Conservation (phyloP, 2,329 filamentous ascomycete genomes). For the Aspergillus sp. region DNA sequence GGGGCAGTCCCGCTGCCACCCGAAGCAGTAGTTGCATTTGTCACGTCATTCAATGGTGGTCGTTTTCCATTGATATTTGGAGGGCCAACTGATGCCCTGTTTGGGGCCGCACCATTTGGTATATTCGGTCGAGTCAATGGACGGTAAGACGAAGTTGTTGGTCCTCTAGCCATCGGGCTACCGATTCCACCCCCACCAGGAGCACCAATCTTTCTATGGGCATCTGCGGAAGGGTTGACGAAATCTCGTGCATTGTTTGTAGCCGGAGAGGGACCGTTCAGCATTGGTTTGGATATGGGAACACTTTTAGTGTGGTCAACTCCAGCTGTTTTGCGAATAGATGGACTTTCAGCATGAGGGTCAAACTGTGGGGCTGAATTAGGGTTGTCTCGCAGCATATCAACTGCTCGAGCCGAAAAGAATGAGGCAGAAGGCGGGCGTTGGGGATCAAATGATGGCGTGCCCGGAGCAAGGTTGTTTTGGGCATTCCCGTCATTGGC, state of each 20-base stretch:
- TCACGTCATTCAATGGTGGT: conserved; percentile 41
- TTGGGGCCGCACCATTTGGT: conserved; percentile 11
- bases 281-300: conserved; percentile 56
- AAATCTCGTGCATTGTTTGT: conserved; percentile 27
- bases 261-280: conserved; percentile 24
- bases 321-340: conserved; percentile 82
- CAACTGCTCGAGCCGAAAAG: conserved; percentile 65
- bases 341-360: conserved; percentile 71
- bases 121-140: conserved; percentile 41
- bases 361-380: conserved; percentile 59
- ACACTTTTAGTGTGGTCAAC: conserved; percentile 76
- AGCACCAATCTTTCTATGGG: conserved; percentile 32
- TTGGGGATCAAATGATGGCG: conserved; percentile 10
- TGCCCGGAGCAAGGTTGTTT: too few relatives aligned
- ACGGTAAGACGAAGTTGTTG: conserved; percentile 37
- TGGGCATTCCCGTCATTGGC: conserved; percentile 14
- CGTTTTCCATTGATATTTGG: conserved; percentile 37
- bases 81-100: conserved; percentile 15
- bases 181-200: conserved; percentile 21
- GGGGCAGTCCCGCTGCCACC: conserved; percentile 19
- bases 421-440: conserved; percentile 51
- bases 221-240: conserved; percentile 31
- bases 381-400: conserved; percentile 50
- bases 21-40: conserved; percentile 29
- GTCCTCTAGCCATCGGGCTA: conserved; percentile 30